A percentile compares a stretch with the other conserved stretches of the same genome.
Evolutionary conservation across 176 grass and related monocot genomes (phyloP).

Genomic region (Paspalum vaginatum): DNA sequence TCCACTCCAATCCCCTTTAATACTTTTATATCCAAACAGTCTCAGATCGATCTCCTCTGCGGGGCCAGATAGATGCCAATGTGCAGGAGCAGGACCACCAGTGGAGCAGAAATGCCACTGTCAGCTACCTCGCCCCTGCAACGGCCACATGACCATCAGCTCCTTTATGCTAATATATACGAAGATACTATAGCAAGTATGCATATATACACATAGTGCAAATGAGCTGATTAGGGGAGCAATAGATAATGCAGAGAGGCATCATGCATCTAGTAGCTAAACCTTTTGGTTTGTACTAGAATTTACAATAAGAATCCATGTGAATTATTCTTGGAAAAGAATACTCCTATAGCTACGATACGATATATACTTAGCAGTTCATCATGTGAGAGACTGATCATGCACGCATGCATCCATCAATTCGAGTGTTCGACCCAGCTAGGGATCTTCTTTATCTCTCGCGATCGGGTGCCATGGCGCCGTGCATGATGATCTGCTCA

Average conservation of each 20-base stretch:
- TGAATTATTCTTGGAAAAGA: not conserved
- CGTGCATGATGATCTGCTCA: not conserved
- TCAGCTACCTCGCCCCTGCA: not conserved
- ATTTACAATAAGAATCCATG: not conserved
- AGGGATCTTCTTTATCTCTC: conserved; percentile 8
- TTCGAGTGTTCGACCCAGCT: no score
- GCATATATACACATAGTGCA: not conserved
- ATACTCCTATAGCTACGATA: no score
- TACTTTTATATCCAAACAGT: no score
- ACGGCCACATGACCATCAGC: conserved; percentile 6
- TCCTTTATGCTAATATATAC: not conserved
- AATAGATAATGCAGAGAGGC: not conserved
- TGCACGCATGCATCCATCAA: no score
- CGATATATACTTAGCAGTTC: not conserved
- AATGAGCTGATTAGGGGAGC: not conserved
- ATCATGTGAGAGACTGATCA: not conserved
- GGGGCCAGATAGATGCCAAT: conserved; percentile 30
- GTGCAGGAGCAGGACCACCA: not conserved
- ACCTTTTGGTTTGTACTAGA: not conserved
- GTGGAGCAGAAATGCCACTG: not conserved
- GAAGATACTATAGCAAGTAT: no score
- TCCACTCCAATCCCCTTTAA: no score
- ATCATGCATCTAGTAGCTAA: not conserved
- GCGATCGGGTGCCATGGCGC: not conserved
- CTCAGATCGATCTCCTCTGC: conserved; percentile 44